phyloP scores from a whole-genome alignment of 192 early-diverging fungal genomes.

The Oehlia diaphana region DNA sequence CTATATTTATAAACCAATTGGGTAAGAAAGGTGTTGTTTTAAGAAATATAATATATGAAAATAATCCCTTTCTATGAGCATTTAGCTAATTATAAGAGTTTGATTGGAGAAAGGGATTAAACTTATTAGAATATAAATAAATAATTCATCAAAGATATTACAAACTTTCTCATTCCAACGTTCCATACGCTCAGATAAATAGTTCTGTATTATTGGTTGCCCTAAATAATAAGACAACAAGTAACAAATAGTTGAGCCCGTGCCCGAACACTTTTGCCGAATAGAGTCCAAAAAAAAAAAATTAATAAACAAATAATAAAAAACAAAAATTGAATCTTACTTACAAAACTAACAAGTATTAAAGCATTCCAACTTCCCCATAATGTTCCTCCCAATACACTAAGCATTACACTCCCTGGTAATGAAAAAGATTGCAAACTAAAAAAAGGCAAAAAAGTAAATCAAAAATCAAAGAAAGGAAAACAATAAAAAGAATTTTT shows the following conservation, averaged over 20 bases:
- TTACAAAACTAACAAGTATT: constrained; percentile 45
- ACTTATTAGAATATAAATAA: background rate
- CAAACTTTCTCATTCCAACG: constrained; percentile 52
- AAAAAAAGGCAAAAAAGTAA: background rate
- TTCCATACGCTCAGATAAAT: constrained; percentile 46
- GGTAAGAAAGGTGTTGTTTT: constrained; percentile 27
- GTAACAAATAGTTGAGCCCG: constrained; percentile 53
- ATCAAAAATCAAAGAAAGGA: background rate
- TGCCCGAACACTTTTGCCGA: constrained; percentile 40
- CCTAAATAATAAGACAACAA: constrained; percentile 53
- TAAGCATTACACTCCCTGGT: constrained; percentile 60
- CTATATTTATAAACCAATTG: constrained; percentile 50
- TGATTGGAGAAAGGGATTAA: background rate
- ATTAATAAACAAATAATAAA: background rate
- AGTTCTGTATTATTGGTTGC: constrained; percentile 44
- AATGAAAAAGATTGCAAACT: constrained; percentile 62
- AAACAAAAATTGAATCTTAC: background rate
- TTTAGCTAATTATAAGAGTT: constrained; percentile 7
- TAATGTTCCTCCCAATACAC: constrained; percentile 54
- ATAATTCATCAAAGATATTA: background rate
- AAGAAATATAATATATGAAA: constrained; percentile 29
- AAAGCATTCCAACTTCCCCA: constrained; percentile 57
- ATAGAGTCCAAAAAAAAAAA: background rate
- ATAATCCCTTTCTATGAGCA: constrained; percentile 10
- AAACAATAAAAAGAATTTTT: background rate